Evolutionary conservation across 108 stramenopile genomes (phyloP).

Genomic region (Fistulifera solaris): DNA sequence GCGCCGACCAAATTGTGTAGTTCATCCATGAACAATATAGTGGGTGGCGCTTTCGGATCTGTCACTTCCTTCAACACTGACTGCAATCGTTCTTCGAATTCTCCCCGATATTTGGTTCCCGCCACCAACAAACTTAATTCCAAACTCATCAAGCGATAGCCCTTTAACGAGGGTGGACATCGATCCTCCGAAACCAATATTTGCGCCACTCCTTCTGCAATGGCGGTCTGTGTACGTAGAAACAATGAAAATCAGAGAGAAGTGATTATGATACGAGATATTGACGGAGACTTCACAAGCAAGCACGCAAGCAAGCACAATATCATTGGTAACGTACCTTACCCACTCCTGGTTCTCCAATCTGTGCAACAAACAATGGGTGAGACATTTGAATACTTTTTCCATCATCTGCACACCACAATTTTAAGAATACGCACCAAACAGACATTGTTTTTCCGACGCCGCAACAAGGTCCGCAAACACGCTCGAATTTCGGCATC

Average conservation of each 20-base stretch:
- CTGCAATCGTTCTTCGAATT: slow-evolving; percentile 85
- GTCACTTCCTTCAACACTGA: slow-evolving; percentile 70
- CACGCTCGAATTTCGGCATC: slow-evolving; percentile 60
- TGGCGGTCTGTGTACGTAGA: slow-evolving; percentile 52
- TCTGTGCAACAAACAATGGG: slow-evolving; percentile 14
- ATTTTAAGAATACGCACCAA: not conserved
- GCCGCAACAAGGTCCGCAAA: slow-evolving; percentile 59
- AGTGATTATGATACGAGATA: slow-evolving; percentile 13
- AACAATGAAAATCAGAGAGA: slow-evolving; percentile 15
- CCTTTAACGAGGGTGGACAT: slow-evolving; percentile 57
- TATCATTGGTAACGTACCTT: slow-evolving; percentile 9
- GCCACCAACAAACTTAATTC: slow-evolving; percentile 76
- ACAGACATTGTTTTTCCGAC: slow-evolving; percentile 78
- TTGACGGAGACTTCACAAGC: too few species aligned
- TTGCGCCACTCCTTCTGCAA: slow-evolving; percentile 83
- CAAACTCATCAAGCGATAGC: slow-evolving; percentile 66
- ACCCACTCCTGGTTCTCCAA: slow-evolving; percentile 70
- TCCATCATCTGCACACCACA: not conserved
- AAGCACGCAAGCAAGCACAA: too few species aligned
- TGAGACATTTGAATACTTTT: not conserved
- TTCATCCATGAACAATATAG: slow-evolving; percentile 81
- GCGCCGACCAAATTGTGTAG: slow-evolving; percentile 76
- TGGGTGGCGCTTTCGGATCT: slow-evolving; percentile 64
- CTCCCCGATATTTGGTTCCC: slow-evolving; percentile 84
- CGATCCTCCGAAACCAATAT: slow-evolving; percentile 70